phyloP scores from a whole-genome alignment of 1,139 yeast species.

The Magnusiomyces sp. region DNA sequence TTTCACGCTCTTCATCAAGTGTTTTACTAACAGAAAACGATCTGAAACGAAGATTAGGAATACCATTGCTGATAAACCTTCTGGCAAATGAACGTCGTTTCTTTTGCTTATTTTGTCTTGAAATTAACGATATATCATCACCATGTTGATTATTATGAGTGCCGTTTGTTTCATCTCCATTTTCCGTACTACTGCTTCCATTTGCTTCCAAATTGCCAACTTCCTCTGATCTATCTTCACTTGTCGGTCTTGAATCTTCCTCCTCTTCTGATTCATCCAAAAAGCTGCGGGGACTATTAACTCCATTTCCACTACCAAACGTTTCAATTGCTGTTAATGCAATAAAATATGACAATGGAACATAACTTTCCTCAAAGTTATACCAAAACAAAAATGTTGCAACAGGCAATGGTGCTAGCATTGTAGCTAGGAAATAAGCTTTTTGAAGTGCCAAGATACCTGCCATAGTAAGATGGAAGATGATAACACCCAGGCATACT shows the following conservation, averaged over 20 bases:
- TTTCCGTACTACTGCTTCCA: no score
- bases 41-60: constrained; percentile 7
- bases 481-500: constrained; percentile 56
- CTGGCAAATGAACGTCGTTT: neutral
- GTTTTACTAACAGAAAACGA: constrained; percentile 34
- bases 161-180: no score
- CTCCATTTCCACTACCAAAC: constrained; percentile 17
- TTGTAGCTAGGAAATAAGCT: constrained; percentile 65
- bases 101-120: no score
- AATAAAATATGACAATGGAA: constrained; percentile 75
- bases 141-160: no score
- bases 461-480: constrained; percentile 85
- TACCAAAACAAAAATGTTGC: constrained; percentile 59
- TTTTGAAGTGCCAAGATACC: constrained; percentile 77
- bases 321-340: constrained; percentile 60
- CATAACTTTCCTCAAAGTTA: constrained; percentile 73
- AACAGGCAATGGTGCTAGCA: constrained; percentile 67
- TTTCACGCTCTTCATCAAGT: constrained; percentile 60
- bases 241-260: no score
- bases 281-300: no score
- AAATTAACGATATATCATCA: no score
- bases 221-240: no score
- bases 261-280: no score
- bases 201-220: no score
- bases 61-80: neutral